These are phyloP conservation scores for Penicillium sp. DNA, from an alignment of 2,329 filamentous ascomycete genomes.

Conservation along the genomic window DNA sequence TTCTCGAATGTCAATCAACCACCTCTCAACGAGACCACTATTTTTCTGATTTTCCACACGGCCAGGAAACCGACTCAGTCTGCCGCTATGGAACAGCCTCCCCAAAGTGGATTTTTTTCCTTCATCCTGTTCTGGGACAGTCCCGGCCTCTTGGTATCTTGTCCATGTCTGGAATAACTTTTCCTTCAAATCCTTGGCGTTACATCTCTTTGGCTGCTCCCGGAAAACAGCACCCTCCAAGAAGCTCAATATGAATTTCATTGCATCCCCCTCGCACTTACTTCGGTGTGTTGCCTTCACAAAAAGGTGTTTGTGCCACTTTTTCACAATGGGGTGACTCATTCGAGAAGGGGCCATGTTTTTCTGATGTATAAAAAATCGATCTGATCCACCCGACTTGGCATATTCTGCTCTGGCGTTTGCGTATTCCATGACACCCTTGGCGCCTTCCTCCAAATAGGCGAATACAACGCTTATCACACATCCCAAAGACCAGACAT, in stretches of 20 bases:
- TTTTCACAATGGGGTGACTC: slow-evolving; percentile 15
- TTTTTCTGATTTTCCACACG: too few species aligned
- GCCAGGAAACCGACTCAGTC: too few species aligned
- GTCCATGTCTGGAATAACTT: too few species aligned
- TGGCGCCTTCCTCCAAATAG: slow-evolving; percentile 39
- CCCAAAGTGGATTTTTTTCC: too few species aligned
- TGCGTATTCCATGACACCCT: slow-evolving; percentile 28
- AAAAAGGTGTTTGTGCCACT: slow-evolving; percentile 13
- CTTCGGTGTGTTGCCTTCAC: too few species aligned
- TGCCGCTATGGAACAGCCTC: too few species aligned
- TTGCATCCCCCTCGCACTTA: slow-evolving; percentile 23
- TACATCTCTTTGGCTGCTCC: slow-evolving; percentile 24
- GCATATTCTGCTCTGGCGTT: slow-evolving; percentile 24
- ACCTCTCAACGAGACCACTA: too few species aligned
- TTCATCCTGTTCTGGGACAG: too few species aligned
- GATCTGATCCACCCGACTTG: slow-evolving; percentile 26
- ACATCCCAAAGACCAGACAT: slow-evolving; percentile 50
- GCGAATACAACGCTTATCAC: slow-evolving; percentile 45
- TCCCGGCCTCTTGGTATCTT: too few species aligned
- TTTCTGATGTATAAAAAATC: slow-evolving; percentile 4
- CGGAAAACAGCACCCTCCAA: slow-evolving; percentile 32
- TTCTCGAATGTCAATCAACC: too few species aligned
- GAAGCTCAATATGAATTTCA: slow-evolving; percentile 31
- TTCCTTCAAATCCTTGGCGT: slow-evolving; percentile 25
- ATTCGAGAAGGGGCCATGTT: neutral